Evolutionary conservation across 1,284 basidiomycete genomes (phyloP).

Genomic region (Cryptococcus sp.): DNA sequence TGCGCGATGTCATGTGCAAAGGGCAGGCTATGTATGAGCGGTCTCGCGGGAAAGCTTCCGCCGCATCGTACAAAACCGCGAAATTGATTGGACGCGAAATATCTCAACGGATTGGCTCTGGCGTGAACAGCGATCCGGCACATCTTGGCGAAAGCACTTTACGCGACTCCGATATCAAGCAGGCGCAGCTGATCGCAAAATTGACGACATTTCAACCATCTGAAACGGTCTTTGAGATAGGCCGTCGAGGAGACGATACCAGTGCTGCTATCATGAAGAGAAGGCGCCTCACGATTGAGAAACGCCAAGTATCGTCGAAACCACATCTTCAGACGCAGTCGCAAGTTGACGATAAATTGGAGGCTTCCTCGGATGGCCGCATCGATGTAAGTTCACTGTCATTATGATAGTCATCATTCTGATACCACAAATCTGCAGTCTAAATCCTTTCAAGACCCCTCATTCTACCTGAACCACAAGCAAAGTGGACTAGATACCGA

Average conservation of each 20-base stretch:
- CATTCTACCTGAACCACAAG: slow-evolving; percentile 89
- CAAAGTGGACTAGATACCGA: slow-evolving; percentile 83
- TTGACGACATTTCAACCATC: slow-evolving; percentile 80
- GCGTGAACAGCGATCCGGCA: slow-evolving; percentile 32
- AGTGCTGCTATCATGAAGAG: slow-evolving; percentile 83
- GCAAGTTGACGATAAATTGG: too few species aligned
- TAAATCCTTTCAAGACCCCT: slow-evolving; percentile 68
- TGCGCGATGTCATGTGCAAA: slow-evolving; percentile 83
- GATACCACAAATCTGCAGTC: not conserved
- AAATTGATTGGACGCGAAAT: slow-evolving; percentile 67
- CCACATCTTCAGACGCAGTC: too few species aligned
- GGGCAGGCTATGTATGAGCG: slow-evolving; percentile 95
- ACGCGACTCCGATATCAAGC: too few species aligned
- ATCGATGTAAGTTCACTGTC: too few species aligned
- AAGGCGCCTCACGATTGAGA: slow-evolving; percentile 57
- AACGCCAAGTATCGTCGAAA: too few species aligned
- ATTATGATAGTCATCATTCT: too few species aligned
- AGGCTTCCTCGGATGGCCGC: too few species aligned
- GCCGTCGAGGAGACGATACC: slow-evolving; percentile 68
- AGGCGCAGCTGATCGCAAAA: slow-evolving; percentile 62
- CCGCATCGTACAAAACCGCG: slow-evolving; percentile 80
- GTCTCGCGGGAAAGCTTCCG: slow-evolving; percentile 84
- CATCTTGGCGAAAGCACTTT: too few species aligned
- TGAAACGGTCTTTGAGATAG: slow-evolving; percentile 93
- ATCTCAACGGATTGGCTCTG: slow-evolving; percentile 60